Evolutionary conservation across 495 filamentous ascomycete genomes (phyloP), one percentile per base, ranked within the genome.

Genomic region (Hypomontagnella monticulosa): DNA sequence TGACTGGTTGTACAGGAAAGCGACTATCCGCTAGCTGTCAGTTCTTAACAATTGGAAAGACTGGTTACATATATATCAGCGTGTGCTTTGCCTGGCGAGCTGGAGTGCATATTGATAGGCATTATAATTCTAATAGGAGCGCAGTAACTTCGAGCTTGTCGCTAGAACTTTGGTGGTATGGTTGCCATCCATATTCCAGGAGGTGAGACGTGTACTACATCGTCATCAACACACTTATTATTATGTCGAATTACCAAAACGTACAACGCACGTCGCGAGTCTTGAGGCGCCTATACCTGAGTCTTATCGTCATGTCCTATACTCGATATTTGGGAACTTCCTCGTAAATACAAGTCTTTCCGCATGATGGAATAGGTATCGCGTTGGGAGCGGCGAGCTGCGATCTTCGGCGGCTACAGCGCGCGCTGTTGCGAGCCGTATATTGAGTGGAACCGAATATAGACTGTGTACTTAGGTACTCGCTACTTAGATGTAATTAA

Each of bases 331-430:
- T 57, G 62, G 64, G 57, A 46, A 57, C 64, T 43, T 53, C 44
- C 46, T 67, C 36, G 33, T 23, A 52, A 42, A 61, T 57, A 46
- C 34, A 57, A 14, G 33, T 9, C 27, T 46, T 48, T 42, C 6
- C 11, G 3, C 11, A 12, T 43, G 15, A 43, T 4, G 12, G 15
- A 8, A 15, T n/a, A 11, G 8, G 36, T 47, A 12, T 20, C 20
- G 40, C 11, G 52, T 61, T 11, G 9, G 32, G 30, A 27, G 42
- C 58, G 58, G 52, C 58, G 55, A 50, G 59, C 65, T 68, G 59
- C 65, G 65, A 63, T 68, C 65, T 59, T 68, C 65, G 65, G 65
- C 65, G 65, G 65, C 59, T 68, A 68, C 65, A 63, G 65, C 65
- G 55, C 54, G 63, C 63, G 55, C 54, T 56, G 58, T 63, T 63